Percentiles rank a stretch among this genome's conserved stretches.
Evolutionary conservation across 805 yeast species (phyloP).

Genomic region (Alloascoidea africana): DNA sequence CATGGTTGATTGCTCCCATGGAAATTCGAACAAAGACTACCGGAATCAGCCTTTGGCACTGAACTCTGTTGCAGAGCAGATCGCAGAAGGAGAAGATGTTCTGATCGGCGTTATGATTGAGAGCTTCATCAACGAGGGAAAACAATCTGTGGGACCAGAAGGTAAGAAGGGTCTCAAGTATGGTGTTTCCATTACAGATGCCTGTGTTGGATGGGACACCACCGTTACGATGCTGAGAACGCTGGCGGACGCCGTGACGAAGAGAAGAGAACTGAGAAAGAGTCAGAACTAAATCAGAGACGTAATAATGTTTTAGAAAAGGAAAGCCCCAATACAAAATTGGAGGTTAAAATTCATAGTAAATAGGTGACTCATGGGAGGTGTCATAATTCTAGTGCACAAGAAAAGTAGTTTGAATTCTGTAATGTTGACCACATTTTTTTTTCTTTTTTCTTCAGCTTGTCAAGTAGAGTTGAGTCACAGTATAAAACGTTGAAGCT

Average conservation of each 20-base stretch:
- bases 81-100: slow-evolving; percentile 61
- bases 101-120: slow-evolving; percentile 95
- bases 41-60: slow-evolving; percentile 93
- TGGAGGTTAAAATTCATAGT: too few species aligned
- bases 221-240: slow-evolving; percentile 70
- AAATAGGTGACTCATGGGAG: too few species aligned
- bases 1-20: slow-evolving; percentile 98
- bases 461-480: too few species aligned
- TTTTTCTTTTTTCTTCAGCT: too few species aligned
- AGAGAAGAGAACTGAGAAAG: too few species aligned
- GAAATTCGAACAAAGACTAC: slow-evolving; percentile 89
- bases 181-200: slow-evolving; percentile 96
- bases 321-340: too few species aligned
- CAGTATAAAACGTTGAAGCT: too few species aligned
- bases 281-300: too few species aligned
- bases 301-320: too few species aligned
- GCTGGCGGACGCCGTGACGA: slow-evolving; percentile 70
- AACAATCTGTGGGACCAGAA: slow-evolving; percentile 62
- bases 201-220: slow-evolving; percentile 86
- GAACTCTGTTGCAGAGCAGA: slow-evolving; percentile 64
- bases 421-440: too few species aligned
- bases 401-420: too few species aligned
- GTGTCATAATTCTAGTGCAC: too few species aligned
- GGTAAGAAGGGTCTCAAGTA: slow-evolving; percentile 55
- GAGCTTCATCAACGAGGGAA: slow-evolving; percentile 82